phyloP scores from a whole-genome alignment of 306 rosid genomes.

The Fragaria iinumae region DNA sequence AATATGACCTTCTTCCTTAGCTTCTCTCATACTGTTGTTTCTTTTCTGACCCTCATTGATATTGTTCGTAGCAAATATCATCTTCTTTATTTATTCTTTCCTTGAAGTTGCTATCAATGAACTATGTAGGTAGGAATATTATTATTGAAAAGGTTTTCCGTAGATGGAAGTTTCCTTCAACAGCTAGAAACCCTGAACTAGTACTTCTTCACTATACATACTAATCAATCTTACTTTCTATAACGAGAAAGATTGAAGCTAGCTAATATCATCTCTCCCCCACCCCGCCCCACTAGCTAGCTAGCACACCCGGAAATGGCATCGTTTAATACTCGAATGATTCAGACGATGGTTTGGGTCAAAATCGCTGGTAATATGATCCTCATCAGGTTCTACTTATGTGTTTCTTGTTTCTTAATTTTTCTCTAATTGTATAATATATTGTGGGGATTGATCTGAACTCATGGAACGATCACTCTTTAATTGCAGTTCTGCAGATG shows the following conservation, averaged over 20 bases:
- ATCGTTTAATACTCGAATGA: not conserved
- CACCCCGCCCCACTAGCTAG: not conserved
- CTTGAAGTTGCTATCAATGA: constrained; percentile 1
- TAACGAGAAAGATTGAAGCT: not conserved
- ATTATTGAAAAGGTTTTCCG: not conserved
- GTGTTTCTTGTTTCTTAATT: not conserved
- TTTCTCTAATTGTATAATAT: not conserved
- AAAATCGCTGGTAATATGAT: not conserved
- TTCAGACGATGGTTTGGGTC: not conserved
- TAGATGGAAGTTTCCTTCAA: not conserved
- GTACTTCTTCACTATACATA: not conserved
- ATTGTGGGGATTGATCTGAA: not conserved
- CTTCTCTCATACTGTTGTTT: not conserved
- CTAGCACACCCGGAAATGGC: not conserved
- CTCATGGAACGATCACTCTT: not conserved
- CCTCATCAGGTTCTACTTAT: not conserved
- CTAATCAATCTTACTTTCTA: not conserved
- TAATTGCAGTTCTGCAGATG: not conserved
- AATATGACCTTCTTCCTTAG: not conserved
- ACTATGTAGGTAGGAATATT: not conserved
- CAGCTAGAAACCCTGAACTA: not conserved
- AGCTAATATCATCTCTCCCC: not conserved
- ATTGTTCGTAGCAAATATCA: not conserved
- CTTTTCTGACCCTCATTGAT: not conserved
- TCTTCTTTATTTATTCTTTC: not conserved